Evolutionary conservation across 352 stramenopile genomes (phyloP).

Genomic region (Pythium oligandrum): DNA sequence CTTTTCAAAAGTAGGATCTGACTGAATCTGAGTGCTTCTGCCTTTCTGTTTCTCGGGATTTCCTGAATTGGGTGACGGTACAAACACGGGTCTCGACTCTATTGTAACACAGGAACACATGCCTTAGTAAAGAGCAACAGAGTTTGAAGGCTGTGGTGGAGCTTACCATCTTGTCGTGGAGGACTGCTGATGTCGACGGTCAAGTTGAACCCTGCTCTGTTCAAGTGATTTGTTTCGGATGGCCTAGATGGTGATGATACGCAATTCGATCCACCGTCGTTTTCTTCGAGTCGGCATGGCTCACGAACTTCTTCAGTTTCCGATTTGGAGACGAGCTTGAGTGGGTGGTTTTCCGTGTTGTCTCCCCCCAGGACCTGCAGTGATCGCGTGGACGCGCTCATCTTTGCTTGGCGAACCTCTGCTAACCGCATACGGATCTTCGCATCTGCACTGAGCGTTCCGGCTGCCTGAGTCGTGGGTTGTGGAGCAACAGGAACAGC

Average conservation of each 20-base stretch:
- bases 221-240: no score
- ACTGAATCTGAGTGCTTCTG: background rate
- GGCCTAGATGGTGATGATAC: background rate
- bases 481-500: background rate
- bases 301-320: no score
- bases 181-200: conserved; percentile 45
- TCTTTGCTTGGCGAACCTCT: conserved; percentile 9
- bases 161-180: conserved; percentile 36
- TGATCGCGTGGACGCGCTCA: no score
- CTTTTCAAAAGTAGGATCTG: conserved; percentile 51
- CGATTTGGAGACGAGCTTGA: no score
- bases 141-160: no score
- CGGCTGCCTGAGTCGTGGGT: background rate
- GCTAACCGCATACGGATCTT: conserved; percentile 47
- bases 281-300: no score
- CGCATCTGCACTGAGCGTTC: conserved; percentile 25
- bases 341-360: no score
- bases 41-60: conserved; percentile 22
- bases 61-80: conserved; percentile 45
- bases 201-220: conserved; percentile 20
- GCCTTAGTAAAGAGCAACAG: no score
- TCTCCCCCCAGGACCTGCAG: no score
- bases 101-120: background rate
- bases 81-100: conserved; percentile 45
- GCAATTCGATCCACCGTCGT: background rate